phyloP scores from a whole-genome alignment of 2,329 filamentous ascomycete genomes.

The Ascochyta fabae region DNA sequence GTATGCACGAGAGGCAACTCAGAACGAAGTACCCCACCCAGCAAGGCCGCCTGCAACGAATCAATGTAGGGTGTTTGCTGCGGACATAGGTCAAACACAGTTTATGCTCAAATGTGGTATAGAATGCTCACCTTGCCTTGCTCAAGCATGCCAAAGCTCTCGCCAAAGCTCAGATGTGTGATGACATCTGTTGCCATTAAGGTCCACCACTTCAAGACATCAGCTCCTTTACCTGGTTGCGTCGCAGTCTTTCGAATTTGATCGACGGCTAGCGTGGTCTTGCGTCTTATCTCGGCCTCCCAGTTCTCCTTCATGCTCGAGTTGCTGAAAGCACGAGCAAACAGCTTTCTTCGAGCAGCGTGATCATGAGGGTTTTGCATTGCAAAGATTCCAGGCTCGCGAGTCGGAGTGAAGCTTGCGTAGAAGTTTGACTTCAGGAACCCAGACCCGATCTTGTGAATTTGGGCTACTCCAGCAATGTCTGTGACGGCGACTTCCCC shows the following conservation, averaged over 20 bases:
- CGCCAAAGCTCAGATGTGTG: constrained; percentile 49
- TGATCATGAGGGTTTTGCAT: constrained; percentile 49
- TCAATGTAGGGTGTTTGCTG: constrained; percentile 38
- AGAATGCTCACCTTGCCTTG: constrained; percentile 35
- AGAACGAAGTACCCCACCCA: constrained; percentile 39
- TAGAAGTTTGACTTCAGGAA: constrained; percentile 54
- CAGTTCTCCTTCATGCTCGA: constrained; percentile 45
- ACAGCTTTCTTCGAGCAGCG: constrained; percentile 43
- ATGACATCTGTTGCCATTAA: constrained; percentile 51
- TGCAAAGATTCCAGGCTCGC: constrained; percentile 45
- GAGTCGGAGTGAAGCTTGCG: constrained; percentile 28
- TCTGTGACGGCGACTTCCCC: constrained; percentile 33
- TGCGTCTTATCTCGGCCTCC: constrained; percentile 45
- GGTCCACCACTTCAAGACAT: constrained; percentile 49
- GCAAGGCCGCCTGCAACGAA: constrained; percentile 34
- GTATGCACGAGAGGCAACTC: constrained; percentile 39
- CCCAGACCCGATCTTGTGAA: constrained; percentile 48
- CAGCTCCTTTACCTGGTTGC: constrained; percentile 31
- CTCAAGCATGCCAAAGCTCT: constrained; percentile 50
- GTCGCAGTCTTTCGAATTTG: constrained; percentile 37
- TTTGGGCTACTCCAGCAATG: constrained; percentile 28
- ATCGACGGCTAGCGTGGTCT: constrained; percentile 40
- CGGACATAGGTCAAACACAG: neutral
- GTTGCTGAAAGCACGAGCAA: constrained; percentile 48
- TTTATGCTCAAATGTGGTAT: neutral